Percentiles rank a stretch among this genome's conserved stretches.
phyloP scores from a whole-genome alignment of 495 filamentous ascomycete species.

The Xylaria scruposa region DNA sequence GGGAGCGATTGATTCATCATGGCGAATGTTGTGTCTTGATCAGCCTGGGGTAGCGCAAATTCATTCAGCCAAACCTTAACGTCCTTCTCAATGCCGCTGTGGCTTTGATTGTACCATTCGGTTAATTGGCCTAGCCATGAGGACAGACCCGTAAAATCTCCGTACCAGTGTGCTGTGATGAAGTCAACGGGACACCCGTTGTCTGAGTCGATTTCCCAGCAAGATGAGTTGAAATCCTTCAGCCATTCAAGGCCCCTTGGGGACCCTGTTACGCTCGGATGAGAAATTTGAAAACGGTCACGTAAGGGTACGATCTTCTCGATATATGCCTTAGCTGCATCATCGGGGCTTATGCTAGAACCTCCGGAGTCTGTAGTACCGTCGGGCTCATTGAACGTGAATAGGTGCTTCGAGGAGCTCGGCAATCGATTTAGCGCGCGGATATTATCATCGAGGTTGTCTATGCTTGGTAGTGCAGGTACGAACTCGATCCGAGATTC shows the following conservation, averaged over 20 bases:
- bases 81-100: slow-evolving; percentile 17
- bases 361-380: slow-evolving; percentile 52
- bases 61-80: slow-evolving; percentile 64
- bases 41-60: slow-evolving; percentile 50
- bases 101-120: slow-evolving; percentile 26
- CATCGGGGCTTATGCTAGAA: slow-evolving; percentile 48
- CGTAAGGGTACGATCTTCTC: slow-evolving; percentile 62
- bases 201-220: slow-evolving; percentile 31
- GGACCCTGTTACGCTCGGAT: slow-evolving; percentile 55
- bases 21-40: slow-evolving; percentile 51
- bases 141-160: slow-evolving; percentile 62
- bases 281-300: slow-evolving; percentile 53
- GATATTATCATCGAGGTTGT: slow-evolving; percentile 22
- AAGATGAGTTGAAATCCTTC: slow-evolving; percentile 56
- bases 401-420: slow-evolving; percentile 25
- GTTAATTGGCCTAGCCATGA: slow-evolving; percentile 40
- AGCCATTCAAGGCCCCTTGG: slow-evolving; percentile 61
- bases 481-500: slow-evolving; percentile 25
- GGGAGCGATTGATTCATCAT: slow-evolving; percentile 61
- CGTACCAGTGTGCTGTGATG: slow-evolving; percentile 70
- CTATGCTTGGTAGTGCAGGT: slow-evolving; percentile 15
- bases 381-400: slow-evolving; percentile 31
- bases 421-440: slow-evolving; percentile 9
- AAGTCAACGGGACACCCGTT: slow-evolving; percentile 62
- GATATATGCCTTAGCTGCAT: slow-evolving; percentile 62